Conservation (phyloP, 495 filamentous ascomycete species). For the Oleoguttula mirabilis region DNA sequence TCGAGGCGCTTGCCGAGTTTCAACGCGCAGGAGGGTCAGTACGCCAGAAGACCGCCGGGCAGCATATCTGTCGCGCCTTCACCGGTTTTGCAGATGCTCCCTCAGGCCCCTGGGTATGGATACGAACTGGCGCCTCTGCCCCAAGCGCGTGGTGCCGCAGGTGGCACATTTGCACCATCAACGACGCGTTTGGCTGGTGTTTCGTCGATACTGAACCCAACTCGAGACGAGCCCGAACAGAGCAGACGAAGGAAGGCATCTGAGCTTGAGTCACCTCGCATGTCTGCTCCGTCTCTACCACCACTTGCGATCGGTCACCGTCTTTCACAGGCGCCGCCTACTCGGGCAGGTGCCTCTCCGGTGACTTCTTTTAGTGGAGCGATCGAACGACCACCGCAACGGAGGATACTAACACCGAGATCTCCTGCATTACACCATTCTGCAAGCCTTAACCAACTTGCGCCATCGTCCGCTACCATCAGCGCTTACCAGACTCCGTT, state of each 20-base stretch:
- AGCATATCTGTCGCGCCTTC: not conserved
- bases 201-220: conserved; percentile 21
- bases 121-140: conserved; percentile 18
- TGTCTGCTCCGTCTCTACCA: conserved; percentile 3
- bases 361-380: not conserved
- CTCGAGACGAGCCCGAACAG: conserved; percentile 4
- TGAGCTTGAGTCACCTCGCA: conserved; percentile 16
- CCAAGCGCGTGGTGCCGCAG: not conserved
- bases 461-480: conserved; percentile 24
- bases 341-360: not conserved
- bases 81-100: not conserved
- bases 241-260: conserved; percentile 17
- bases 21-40: not conserved
- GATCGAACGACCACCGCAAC: too few species aligned
- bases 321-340: conserved; percentile 3
- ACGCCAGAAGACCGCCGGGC: not conserved
- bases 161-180: not conserved
- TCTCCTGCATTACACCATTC: conserved; percentile 26
- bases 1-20: not conserved
- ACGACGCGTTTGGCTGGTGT: conserved; percentile 17
- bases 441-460: conserved; percentile 23
- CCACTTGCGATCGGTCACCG: conserved; percentile 3
- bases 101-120: not conserved
- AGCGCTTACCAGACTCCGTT: conserved; percentile 28
- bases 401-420: conserved; percentile 27